These are phyloP conservation scores for Colletotrichum nymphaeae DNA, from an alignment of 2,329 filamentous ascomycete species.

Conservation along the genomic window DNA sequence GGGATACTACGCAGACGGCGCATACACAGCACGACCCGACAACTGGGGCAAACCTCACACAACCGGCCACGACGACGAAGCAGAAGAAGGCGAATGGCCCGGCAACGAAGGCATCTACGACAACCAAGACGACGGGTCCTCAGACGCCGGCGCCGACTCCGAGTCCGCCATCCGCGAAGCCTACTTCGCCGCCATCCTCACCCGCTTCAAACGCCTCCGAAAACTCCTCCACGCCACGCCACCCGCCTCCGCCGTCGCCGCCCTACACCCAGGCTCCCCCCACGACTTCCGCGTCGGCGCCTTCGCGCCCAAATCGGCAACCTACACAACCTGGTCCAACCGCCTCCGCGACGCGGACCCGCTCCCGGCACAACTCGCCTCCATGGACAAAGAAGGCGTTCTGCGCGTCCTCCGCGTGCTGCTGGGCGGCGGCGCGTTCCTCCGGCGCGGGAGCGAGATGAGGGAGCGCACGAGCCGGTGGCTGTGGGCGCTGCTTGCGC, in stretches of 20 bases:
- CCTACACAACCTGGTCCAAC: conserved; percentile 62
- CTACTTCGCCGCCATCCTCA: conserved; percentile 75
- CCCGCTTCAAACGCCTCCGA: conserved; percentile 75
- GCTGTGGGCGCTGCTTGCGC: conserved; percentile 86
- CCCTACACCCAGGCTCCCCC: conserved; percentile 57
- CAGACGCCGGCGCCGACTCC: conserved; percentile 31
- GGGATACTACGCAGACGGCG: conserved; percentile 82
- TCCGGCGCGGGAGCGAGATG: conserved; percentile 69
- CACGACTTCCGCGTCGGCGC: conserved; percentile 67
- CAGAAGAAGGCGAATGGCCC: conserved; percentile 36
- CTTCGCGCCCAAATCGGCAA: conserved; percentile 62
- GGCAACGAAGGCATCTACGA: conserved; percentile 41
- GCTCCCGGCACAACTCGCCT: conserved; percentile 67
- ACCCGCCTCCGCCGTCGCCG: conserved; percentile 61
- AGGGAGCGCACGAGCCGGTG: conserved; percentile 79
- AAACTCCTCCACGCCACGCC: conserved; percentile 67
- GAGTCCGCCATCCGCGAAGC: conserved; percentile 66
- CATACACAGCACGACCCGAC: conserved; percentile 75
- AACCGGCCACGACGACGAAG: conserved; percentile 42
- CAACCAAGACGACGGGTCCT: conserved; percentile 42
- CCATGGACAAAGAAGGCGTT: conserved; percentile 75
- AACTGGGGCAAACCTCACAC: conserved; percentile 42
- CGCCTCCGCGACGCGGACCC: conserved; percentile 66
- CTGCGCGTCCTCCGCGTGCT: conserved; percentile 75
- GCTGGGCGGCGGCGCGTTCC: conserved; percentile 72